Evolutionary conservation across 2,329 filamentous ascomycete species (phyloP).

Genomic region (Pseudocercospora musae): DNA sequence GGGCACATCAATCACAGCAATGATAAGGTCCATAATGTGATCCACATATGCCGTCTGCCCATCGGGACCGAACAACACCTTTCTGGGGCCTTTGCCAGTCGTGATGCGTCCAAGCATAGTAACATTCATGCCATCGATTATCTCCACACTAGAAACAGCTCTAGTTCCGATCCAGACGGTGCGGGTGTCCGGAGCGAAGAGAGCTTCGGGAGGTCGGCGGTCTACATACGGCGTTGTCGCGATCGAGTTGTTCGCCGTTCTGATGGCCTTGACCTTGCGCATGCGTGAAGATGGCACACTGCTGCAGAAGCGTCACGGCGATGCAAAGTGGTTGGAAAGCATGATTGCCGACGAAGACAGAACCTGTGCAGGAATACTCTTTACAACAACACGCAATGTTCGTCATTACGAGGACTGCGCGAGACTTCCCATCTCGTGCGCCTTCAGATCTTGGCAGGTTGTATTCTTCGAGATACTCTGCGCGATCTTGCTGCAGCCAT

Average conservation of each 20-base stretch:
- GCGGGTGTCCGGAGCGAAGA: neutral
- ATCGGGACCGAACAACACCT: conserved; percentile 6
- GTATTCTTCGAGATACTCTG: too few species aligned
- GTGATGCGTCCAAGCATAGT: conserved; percentile 1
- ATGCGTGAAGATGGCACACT: too few species aligned
- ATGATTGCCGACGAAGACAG: too few species aligned
- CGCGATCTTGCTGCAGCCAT: too few species aligned
- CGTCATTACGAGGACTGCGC: too few species aligned
- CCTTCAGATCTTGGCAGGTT: too few species aligned
- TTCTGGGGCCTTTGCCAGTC: conserved; percentile 3
- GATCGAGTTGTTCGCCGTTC: conserved; percentile 1
- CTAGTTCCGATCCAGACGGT: conserved; percentile 8
- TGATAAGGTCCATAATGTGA: conserved; percentile 6
- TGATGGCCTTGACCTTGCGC: neutral
- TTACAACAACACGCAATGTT: too few species aligned
- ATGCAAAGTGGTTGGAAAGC: too few species aligned
- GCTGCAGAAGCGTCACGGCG: too few species aligned
- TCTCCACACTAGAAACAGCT: conserved; percentile 2
- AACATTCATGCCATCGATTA: conserved; percentile 6
- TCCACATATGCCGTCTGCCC: conserved; percentile 10
- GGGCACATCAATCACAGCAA: conserved; percentile 6
- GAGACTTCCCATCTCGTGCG: too few species aligned
- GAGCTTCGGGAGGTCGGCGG: conserved; percentile 1
- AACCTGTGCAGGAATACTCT: too few species aligned
- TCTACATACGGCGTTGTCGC: conserved; percentile 4